These are phyloP conservation scores for Solanum tarijense DNA, from an alignment of 257 asterid species.

Conservation along the genomic window DNA sequence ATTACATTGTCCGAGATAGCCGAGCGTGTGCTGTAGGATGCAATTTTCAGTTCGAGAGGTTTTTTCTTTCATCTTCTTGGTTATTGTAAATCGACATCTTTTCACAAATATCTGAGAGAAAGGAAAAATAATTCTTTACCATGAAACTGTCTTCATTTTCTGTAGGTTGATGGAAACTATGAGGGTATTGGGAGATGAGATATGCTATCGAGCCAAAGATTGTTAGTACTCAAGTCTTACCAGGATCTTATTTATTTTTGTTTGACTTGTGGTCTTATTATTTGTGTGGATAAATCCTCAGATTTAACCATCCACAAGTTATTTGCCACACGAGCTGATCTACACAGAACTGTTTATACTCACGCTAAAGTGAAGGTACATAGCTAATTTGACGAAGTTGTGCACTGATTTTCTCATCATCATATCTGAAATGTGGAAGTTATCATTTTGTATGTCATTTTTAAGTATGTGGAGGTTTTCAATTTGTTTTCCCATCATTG, in stretches of 20 bases:
- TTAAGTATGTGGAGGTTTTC: neutral
- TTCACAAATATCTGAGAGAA: neutral
- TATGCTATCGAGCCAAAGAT: conserved; percentile 87
- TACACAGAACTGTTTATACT: conserved; percentile 75
- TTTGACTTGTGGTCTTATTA: conserved; percentile 7
- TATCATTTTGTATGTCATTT: neutral
- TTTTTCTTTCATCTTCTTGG: conserved; percentile 3
- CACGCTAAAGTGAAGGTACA: conserved; percentile 94
- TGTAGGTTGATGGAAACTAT: conserved; percentile 81
- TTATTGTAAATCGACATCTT: neutral
- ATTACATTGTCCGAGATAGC: conserved; percentile 74
- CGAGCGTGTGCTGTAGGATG: conserved; percentile 96
- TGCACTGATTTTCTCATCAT: neutral
- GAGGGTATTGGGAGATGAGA: conserved; percentile 90
- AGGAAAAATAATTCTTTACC: neutral
- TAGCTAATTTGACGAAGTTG: neutral
- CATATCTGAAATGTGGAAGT: neutral
- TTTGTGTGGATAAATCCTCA: conserved; percentile 22
- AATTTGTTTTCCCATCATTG: neutral
- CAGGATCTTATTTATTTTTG: neutral
- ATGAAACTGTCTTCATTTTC: conserved; percentile 1
- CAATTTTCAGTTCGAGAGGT: conserved; percentile 84
- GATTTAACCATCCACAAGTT: conserved; percentile 81
- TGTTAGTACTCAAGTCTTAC: conserved; percentile 27
- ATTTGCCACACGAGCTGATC: conserved; percentile 88